Evolutionary conservation across 1,284 basidiomycete genomes (phyloP), one percentile per base, ranked within the genome.

Genomic region (Bondarzewia mesenterica): DNA sequence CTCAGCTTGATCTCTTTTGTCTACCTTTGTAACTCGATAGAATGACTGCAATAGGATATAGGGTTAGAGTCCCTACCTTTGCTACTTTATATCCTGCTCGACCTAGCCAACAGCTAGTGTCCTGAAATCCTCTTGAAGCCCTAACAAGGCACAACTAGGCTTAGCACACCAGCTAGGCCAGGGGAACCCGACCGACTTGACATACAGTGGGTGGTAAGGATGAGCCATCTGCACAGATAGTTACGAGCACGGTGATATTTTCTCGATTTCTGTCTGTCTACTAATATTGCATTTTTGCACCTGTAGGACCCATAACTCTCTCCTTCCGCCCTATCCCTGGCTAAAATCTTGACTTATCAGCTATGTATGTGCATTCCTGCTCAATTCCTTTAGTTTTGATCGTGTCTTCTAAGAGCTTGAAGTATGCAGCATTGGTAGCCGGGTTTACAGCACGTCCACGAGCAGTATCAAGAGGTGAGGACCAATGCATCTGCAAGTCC

Each of bases 191-290:
- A n/a, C n/a, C n/a, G n/a, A n/a, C n/a, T n/a, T n/a, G n/a, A n/a
- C n/a, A n/a, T n/a, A 74, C 71, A 0, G 58, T 49, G 6, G 64
- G 67, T 21, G 57, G 50, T 8, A 62, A 37, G 0, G 53, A 46
- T 0, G 59, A 60, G 3, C 68, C 63, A 61, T 70, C 62, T 2
- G 64, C 66, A 55, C 62, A 66, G 12, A 71, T 69, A 1, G 65
- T 68, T 0, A 64, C 62, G 16, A 71, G 52, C 2, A 69, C 63
- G 7, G 69, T 73, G 21, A 64, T 68, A 47, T 67, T 71, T 51
- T 73, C 65, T 2, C 62, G 42, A 18, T 53, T 57, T 0, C 65
- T 63, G 25, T 54, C 55, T 1, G 48, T 16, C 50, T 64, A 63
- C 55, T 67, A 62, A 55, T 72, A 56, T 47, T 67, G 69, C 4